Evolutionary conservation across 306 rosid genomes (phyloP), one percentile per base, ranked within the genome.

Genomic region (Cucurbita pepo): DNA sequence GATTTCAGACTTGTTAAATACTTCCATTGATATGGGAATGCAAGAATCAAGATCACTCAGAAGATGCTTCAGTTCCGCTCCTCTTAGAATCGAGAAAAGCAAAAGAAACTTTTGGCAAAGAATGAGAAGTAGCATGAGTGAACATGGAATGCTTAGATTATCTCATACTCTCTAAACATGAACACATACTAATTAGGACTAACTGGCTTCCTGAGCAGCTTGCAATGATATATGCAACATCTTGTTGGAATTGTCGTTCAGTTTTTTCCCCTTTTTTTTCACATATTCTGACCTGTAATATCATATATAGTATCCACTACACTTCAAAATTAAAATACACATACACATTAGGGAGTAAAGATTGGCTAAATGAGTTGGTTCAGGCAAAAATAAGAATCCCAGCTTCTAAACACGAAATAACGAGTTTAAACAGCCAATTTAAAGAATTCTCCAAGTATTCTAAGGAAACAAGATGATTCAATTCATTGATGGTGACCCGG

Each of bases 71-170:
- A 86, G 87, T 61, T 83, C 97, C 6, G 89, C 89, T 73, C 92
- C 96, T 51, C 66, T 81, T 64, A 81, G 84, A 80, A 85, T 82
- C 0, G 86, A 84, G 76, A 85, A 90, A 79, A 80, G 88, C 4
- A 41, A n/a, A 73, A 75, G 62, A 57, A 79, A 73, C 54, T 82
- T 89, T 72, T 94, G 99, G 97, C 82, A 86, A 69, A 84, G 79
- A 77, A 77, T 86, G 69, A 87, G 87, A 60, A 91, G 92, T 53
- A 89, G 88, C 77, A 85, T 83, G 79, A 86, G 95, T 73, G 97
- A 92, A 54, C 92, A 86, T 70, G 87, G 88, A 48, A 81, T 79
- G 80, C 74, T 81, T 22, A 83, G 76, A 63, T 80, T 79, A 66
- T 85, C 34, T 3, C 34, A 64, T n/a, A 19, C 16, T 41, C 52